Base-by-base conservation (phyloP, 257 asterid genomes). In the Datura wrightii region DNA sequence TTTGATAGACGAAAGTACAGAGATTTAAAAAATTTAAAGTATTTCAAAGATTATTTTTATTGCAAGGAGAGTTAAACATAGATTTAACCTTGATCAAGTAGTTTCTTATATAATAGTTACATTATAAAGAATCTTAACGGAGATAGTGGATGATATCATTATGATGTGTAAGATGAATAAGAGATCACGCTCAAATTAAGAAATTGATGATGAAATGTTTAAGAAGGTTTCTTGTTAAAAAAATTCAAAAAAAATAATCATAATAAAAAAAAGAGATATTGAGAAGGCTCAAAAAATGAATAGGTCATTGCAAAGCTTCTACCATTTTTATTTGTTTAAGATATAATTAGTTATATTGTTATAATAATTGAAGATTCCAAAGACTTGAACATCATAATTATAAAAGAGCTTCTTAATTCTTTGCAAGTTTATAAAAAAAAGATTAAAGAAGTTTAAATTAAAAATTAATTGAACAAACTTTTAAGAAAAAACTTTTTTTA, bases 361-460 rank as follows among this genome's bases (percentile, higher is more conserved):
- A 31, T 83, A 37, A 70, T 66, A 3, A 72, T 83, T 83, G 76
- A 71, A 71, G 71, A 72, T n/a, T 72, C 60, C 3, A 24, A 72
- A 10, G 42, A 56, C 15, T 74, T 72, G 36, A 53, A 46, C 54
- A 74, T 37, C 65, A 42, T 84, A 83, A 41, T 8, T 37, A 8
- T 74, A 19, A 48, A 66, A 5, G 58, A 79, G 4, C 82, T 86
- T 31, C 9, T 46, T 42, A 2, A 58, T 31, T 78, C 84, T 2
- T 84, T 79, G 24, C 62, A 86, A 55, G 82, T 15, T 3, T 54
- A 55, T 3, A 41, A 83, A 31, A 7, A 7, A 41, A 15, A 31
- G 31, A 50, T 9, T 18, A 8, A 18, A 48, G 11, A 78, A 84
- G 16, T 48, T 11, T 63, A 31, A 42, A 3, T 7, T 36, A 36